Base-by-base conservation (phyloP, 2,329 filamentous ascomycete species). In the Trichoderma hamatum region DNA sequence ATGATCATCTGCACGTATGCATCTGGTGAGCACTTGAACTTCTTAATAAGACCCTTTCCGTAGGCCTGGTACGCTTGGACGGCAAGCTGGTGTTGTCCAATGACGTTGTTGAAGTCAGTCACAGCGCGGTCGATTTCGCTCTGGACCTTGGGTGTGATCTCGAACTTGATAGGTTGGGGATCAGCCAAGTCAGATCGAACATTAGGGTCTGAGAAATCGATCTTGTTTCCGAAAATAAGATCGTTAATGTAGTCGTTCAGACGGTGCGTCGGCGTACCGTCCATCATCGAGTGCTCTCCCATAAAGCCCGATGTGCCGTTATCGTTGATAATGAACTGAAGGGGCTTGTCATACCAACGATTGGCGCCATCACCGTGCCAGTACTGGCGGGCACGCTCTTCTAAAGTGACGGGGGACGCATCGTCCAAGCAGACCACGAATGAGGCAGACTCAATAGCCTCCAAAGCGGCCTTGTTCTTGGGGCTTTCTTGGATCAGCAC, bases 251-350 rank as follows among this genome's bases (percentile, higher is more conserved):
- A 96, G 85, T 99, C 96, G 80, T 97, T 99, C 19, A 99, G 87
- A 55, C 96, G 91, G 82, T 98, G 96, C 2, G 96, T 99, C 1
- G 96, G 94, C 7, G 96, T 99, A 72, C 96, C 96, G 79, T 99
- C 96, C 96, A 99, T 99, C 96, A 99, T 98, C 76, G 92, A 96
- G 86, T 99, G 96, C 83, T 99, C 96, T 77, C 96, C 96, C 86
- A 94, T 95, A 86, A 99, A 99, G 71, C 96, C 96, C 2, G 96
- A 92, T 9, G 96, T 97, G 74, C 96, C 96, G 80, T 99, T 99
- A 79, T 99, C 94, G 81, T 97, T 97, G 83, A 99, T 80, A 79
- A 99, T 97, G 83, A 99, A 98, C 82, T 99, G 95, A 66, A 97
- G 84, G 6, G 96, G 96, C 86, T 99, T 99, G 86, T 99, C 96